Evolutionary conservation across 2,329 filamentous ascomycete species (phyloP), one percentile per base, ranked within the genome.

Genomic region (Tothia fuscella): DNA sequence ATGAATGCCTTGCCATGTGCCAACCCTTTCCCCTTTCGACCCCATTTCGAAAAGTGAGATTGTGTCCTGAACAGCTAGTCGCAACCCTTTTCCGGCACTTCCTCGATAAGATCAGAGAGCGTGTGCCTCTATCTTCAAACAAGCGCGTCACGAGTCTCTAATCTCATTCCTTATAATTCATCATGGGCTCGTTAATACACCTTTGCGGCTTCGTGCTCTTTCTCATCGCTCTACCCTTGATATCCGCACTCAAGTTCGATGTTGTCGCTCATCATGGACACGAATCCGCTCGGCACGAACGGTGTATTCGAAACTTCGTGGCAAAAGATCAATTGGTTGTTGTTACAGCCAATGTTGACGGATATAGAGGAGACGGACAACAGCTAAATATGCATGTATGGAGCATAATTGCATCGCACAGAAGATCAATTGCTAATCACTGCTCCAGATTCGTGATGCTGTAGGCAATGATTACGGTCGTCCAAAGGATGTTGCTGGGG

Each of bases 301-400:
- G 89, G 67, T 98, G 91, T 68, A 83, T 98, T 62, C 78, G 89
- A 61, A 98, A 98, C 69, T 98, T 95, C 62, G 88, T 95, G 50
- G 74, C 77, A 47, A 82, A 78, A 64, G 87, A 95, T 58, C 93
- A 91, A 49, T 70, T 98, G 50, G 91, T 98, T 31, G 89, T 96
- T 25, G 89, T 98, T 41, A 96, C 89, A 44, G 84, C 88, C 42
- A 94, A 78, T 46, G 73, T 94, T 43, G 77, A 80, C 59, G 91
- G 91, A n/a, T 67, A 67, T 51, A 84, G 81, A 65, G 89, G 87
- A 45, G 91, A 98, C 69, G 91, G 91, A 41, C 88, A 93, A 77
- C 67, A 76, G 53, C 77, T 96, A 49, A 93, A 96, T 62, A 91
- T 98, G 73, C 81, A 93, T 65, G 89, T 95, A 70, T 49, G 76